Conservation (phyloP, 2,329 filamentous ascomycete species). For the Arthrobotrys sinensis region DNA sequence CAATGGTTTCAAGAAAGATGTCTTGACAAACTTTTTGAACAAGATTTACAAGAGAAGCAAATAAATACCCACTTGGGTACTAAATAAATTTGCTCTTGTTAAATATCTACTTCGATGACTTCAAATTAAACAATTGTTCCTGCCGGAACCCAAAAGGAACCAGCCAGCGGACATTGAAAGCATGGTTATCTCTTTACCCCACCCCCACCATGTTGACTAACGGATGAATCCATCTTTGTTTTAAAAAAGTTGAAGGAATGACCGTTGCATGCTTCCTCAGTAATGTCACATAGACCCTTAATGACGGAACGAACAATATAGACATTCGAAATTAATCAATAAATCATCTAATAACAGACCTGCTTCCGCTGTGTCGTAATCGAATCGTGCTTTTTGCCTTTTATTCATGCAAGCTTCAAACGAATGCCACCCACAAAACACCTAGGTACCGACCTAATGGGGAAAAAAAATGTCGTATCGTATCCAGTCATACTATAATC, state of each 20-base stretch:
- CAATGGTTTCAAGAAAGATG: conserved; percentile 87
- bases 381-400: conserved; percentile 17
- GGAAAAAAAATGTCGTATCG: conserved; percentile 17
- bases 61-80: conserved; percentile 70
- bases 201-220: not conserved
- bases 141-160: not conserved
- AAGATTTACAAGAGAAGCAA: conserved; percentile 99
- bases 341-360: conserved; percentile 28
- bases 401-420: conserved; percentile 17
- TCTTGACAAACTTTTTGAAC: conserved; percentile 89
- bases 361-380: not conserved
- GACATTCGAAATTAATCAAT: conserved; percentile 22
- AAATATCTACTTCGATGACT: not conserved
- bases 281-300: conserved; percentile 39
- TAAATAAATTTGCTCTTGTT: not conserved
- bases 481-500: conserved; percentile 63
- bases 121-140: not conserved
- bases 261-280: conserved; percentile 9
- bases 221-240: not conserved
- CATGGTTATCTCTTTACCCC: not conserved
- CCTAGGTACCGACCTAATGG: conserved; percentile 26
- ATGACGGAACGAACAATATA: conserved; percentile 45
- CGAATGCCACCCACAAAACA: conserved; percentile 33
- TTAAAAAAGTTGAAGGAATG: conserved; percentile 13
- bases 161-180: not conserved